Conservation (phyloP, 2,329 filamentous ascomycete genomes). For the Fonsecaea monophora region DNA sequence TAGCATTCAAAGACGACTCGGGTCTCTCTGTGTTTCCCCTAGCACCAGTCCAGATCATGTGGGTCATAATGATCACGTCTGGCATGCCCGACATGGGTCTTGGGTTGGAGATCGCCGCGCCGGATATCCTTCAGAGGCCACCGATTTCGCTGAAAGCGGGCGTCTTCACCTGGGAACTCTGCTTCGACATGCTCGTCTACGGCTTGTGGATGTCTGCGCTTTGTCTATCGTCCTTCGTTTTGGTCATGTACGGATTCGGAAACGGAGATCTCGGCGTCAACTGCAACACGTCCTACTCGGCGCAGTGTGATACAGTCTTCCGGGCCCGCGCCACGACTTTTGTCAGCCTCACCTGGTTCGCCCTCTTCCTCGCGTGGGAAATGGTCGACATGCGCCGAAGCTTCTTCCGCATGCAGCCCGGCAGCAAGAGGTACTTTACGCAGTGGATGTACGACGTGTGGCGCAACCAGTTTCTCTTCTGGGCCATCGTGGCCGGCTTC, state of each 20-base stretch:
- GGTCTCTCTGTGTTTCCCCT: constrained; percentile 84
- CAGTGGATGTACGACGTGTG: constrained; percentile 73
- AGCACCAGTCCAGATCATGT: constrained; percentile 84
- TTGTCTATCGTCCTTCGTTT: constrained; percentile 67
- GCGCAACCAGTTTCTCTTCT: constrained; percentile 76
- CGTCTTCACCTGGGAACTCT: constrained; percentile 77
- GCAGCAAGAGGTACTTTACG: constrained; percentile 65
- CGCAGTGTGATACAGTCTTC: constrained; percentile 68
- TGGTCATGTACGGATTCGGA: constrained; percentile 69
- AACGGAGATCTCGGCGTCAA: constrained; percentile 64
- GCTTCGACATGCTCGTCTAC: constrained; percentile 77
- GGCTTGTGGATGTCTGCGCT: constrained; percentile 78
- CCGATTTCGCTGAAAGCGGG: constrained; percentile 66
- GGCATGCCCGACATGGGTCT: constrained; percentile 88
- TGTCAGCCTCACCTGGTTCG: constrained; percentile 76
- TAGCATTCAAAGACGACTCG: constrained; percentile 76
- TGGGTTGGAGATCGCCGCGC: constrained; percentile 76
- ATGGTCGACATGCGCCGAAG: constrained; percentile 74
- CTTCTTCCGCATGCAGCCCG: constrained; percentile 76
- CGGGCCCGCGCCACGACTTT: constrained; percentile 76
- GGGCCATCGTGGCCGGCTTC: constrained; percentile 65
- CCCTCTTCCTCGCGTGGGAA: constrained; percentile 79
- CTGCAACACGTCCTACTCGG: constrained; percentile 66
- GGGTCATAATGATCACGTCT: constrained; percentile 94
- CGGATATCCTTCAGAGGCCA: constrained; percentile 79